phyloP scores from a whole-genome alignment of 805 yeast species.

The Suhomyces prunicola region DNA sequence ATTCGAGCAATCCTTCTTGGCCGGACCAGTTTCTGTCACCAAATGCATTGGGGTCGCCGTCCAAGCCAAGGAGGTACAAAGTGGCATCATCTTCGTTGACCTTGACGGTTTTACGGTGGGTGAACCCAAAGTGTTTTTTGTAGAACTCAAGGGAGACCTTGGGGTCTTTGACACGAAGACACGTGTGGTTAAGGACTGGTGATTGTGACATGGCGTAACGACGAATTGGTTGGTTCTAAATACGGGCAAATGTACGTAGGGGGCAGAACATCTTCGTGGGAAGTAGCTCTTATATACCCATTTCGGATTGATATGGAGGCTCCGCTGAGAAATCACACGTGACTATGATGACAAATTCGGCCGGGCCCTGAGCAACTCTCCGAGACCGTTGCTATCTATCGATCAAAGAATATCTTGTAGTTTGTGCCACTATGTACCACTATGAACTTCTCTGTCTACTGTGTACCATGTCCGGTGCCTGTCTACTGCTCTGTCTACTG shows the following conservation, averaged over 20 bases:
- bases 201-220: not conserved
- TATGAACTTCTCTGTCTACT: too few species aligned
- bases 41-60: slow-evolving; percentile 40
- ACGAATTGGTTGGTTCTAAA: not conserved
- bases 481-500: too few species aligned
- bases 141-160: slow-evolving; percentile 70
- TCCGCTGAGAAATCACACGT: not conserved
- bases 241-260: not conserved
- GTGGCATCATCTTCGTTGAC: slow-evolving; percentile 54
- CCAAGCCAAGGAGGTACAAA: slow-evolving; percentile 59
- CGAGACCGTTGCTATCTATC: too few species aligned
- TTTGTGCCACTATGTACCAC: too few species aligned
- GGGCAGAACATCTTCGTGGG: not conserved
- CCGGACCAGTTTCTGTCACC: slow-evolving; percentile 39
- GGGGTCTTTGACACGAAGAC: slow-evolving; percentile 83
- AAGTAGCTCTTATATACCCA: not conserved
- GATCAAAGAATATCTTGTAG: too few species aligned
- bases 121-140: slow-evolving; percentile 70
- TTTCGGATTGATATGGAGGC: not conserved
- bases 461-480: too few species aligned
- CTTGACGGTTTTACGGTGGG: slow-evolving; percentile 49
- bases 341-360: not conserved
- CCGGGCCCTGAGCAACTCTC: not conserved
- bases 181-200: slow-evolving; percentile 55
- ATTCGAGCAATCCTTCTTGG: slow-evolving; percentile 72